Percentiles rank a stretch among this genome's conserved stretches.
phyloP scores from a whole-genome alignment of 208 protist species.

The Leptomonas pyrrhocoris region DNA sequence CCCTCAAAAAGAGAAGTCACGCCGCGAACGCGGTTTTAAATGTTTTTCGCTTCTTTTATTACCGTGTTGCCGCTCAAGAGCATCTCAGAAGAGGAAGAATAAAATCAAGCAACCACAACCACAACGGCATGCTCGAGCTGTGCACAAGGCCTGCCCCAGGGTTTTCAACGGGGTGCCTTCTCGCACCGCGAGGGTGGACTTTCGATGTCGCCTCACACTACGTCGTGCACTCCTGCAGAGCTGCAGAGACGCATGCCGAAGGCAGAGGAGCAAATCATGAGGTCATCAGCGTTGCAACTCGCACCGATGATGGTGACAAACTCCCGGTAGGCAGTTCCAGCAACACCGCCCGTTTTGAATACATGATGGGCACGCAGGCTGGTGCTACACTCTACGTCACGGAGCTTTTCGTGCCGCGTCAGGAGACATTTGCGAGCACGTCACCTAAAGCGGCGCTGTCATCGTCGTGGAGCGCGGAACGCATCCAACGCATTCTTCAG shows the following conservation, averaged over 20 bases:
- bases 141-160: constrained; percentile 43
- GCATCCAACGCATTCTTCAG: background rate
- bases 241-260: constrained; percentile 1
- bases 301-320: background rate
- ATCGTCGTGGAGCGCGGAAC: background rate
- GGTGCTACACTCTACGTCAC: constrained; percentile 52
- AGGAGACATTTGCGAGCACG: background rate
- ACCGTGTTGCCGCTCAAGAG: too few relatives aligned
- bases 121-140: constrained; percentile 43
- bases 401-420: constrained; percentile 55
- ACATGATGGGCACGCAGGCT: constrained; percentile 16
- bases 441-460: background rate
- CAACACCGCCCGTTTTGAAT: constrained; percentile 60
- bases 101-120: too few relatives aligned
- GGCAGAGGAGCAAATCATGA: background rate
- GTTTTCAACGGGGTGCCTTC: constrained; percentile 51
- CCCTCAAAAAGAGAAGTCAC: too few relatives aligned
- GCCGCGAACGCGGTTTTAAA: too few relatives aligned
- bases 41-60: too few relatives aligned
- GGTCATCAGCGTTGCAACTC: background rate
- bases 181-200: constrained; percentile 64
- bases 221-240: constrained; percentile 19
- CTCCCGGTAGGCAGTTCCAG: constrained; percentile 27
- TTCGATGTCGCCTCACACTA: constrained; percentile 56
- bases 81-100: too few relatives aligned